Evolutionary conservation across 2,329 filamentous ascomycete genomes (phyloP), one percentile per base, ranked within the genome.

Genomic region (Penicillium sp.): DNA sequence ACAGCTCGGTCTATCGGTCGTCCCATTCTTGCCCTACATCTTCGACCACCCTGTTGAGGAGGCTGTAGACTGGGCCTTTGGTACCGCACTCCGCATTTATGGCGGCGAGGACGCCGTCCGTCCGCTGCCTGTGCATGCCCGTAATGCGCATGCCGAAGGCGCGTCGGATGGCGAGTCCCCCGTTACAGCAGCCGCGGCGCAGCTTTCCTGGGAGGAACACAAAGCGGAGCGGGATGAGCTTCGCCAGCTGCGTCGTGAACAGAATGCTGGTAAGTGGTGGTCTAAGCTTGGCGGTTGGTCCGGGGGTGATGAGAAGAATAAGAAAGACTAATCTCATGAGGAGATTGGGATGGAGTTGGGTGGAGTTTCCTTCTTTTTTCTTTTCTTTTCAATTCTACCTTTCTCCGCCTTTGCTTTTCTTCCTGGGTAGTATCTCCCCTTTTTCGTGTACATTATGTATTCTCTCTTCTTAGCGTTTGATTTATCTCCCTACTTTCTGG

Each of bases 11-110:
- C 78, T 92, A 33, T 78, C 87, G 0, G 81, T 91, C 9, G 92
- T 97, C 9, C 93, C 93, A 0, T 90, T 93, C 73, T 75, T 97
- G 56, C 93, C 93, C 0, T 87, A 83, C 57, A 77, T 96, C 54
- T 97, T 97, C 67, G 93, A 99, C 69, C 84, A 96, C 73, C 93
- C 95, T 0, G 92, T 99, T 7, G 95, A 98, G 77, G 84, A 92
- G 61, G 92, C 90, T 0, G 91, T 96, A 0, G 93, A 98, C 70
- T 97, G 89, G 89, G 74, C 84, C 3, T 98, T 98, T 78, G 90
- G 96, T 68, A 90, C 88, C 67, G 90, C 84, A 0, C 95, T 97
- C 70, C 84, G 87, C 70, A 72, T 84, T 1, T 83, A 92, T 56
- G 92, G 91, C 3, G 93, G 85, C 0, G 80, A 83, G 50, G 76